phyloP scores from a whole-genome alignment of 164 flowering plant species.

The Hamamelis virginiana region DNA sequence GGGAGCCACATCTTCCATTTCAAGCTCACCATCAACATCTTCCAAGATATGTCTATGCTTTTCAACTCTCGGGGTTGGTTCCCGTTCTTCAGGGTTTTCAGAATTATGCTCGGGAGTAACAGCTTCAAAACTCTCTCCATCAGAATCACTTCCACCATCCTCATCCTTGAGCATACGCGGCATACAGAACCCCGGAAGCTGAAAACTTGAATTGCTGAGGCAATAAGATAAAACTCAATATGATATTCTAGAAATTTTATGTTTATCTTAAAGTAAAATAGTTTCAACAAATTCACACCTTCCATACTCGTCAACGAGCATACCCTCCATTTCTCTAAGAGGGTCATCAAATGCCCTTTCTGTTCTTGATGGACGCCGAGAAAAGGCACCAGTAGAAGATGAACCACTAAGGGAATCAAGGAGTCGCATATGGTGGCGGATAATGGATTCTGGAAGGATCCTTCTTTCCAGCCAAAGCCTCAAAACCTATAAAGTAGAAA shows the following conservation, averaged over 20 bases:
- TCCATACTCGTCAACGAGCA: conserved; percentile 97
- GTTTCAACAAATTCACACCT: conserved; percentile 44
- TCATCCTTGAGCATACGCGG: conserved; percentile 78
- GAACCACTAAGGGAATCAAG: conserved; percentile 55
- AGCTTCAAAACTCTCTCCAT: conserved; percentile 81
- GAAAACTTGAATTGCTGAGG: conserved; percentile 88
- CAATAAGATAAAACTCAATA: conserved; percentile 15
- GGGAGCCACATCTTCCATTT: conserved; percentile 97
- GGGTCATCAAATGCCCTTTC: conserved; percentile 94
- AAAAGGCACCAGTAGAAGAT: conserved; percentile 43
- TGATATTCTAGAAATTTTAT: not conserved
- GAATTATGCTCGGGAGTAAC: conserved; percentile 79
- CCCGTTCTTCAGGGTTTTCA: conserved; percentile 37
- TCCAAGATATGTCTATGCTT: conserved; percentile 81
- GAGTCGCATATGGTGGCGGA: conserved; percentile 76
- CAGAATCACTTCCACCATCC: conserved; percentile 75
- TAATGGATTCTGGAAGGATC: conserved; percentile 72
- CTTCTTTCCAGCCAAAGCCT: conserved; percentile 87
- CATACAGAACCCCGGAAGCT: conserved; percentile 84
- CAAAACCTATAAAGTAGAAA: conserved; percentile 60
- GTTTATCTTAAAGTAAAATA: not conserved
- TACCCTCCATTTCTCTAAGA: conserved; percentile 91
- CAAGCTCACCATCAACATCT: conserved; percentile 99
- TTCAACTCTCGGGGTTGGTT: conserved; percentile 28
- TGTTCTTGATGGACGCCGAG: conserved; percentile 66